Conservation (phyloP, 345 rosid species). For the Pistacia atlantica region DNA sequence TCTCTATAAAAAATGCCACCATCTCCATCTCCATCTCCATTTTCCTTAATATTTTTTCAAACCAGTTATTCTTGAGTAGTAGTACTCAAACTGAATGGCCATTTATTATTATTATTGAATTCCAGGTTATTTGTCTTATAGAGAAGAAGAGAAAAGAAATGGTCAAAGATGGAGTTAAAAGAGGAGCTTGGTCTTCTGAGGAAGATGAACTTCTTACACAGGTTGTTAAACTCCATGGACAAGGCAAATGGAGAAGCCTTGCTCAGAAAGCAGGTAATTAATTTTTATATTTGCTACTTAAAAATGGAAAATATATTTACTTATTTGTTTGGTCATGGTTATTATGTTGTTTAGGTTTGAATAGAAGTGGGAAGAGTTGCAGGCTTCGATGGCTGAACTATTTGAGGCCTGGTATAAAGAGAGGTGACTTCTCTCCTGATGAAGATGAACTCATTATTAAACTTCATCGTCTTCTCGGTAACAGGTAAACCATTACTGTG, state of each 20-base stretch:
- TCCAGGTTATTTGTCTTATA: too few species aligned
- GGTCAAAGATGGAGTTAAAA: too few species aligned
- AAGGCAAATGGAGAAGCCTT: conserved; percentile 14
- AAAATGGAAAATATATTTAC: neutral
- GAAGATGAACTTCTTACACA: conserved; percentile 18
- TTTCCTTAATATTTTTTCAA: too few species aligned
- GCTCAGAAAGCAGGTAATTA: conserved; percentile 17
- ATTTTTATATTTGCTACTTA: neutral
- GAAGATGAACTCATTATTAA: conserved; percentile 27
- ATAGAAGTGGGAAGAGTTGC: conserved; percentile 26
- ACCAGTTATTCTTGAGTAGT: too few species aligned
- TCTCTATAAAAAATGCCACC: too few species aligned
- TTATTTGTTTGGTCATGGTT: neutral
- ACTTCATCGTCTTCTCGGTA: conserved; percentile 25
- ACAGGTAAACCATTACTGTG: conserved; percentile 2
- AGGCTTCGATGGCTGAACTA: conserved; percentile 24
- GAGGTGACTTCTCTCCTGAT: conserved; percentile 20
- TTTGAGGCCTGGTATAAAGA: conserved; percentile 19
- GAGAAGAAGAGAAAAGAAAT: neutral
- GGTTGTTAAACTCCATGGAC: conserved; percentile 10
- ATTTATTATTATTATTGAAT: too few species aligned
- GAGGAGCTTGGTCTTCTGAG: conserved; percentile 13
- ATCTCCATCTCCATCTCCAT: too few species aligned
- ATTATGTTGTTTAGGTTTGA: conserved; percentile 5
- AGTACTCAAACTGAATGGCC: too few species aligned